phyloP scores from a whole-genome alignment of 768 basidiomycete genomes.

The Tylopilus vinaceipallidus region DNA sequence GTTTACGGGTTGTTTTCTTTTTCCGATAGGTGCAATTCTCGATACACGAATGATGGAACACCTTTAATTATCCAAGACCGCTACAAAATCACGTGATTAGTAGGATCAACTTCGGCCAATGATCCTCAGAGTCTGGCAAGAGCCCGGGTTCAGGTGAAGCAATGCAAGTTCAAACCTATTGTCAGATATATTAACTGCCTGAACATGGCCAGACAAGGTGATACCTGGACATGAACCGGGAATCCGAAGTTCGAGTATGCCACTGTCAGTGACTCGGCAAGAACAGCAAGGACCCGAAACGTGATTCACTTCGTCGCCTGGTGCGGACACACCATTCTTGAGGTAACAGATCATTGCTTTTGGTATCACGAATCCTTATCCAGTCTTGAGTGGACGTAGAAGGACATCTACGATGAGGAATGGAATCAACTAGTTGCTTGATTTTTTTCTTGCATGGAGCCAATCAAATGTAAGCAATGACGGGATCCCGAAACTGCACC shows the following conservation, averaged over 20 bases:
- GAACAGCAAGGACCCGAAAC: background rate
- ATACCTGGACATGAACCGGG: background rate
- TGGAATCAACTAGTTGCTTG: constrained; percentile 2
- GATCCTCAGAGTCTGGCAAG: background rate
- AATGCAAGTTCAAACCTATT: constrained; percentile 4
- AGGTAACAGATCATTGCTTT: constrained; percentile 2
- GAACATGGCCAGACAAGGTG: background rate
- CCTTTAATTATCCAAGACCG: too few species aligned
- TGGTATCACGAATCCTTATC: constrained; percentile 8
- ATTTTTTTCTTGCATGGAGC: background rate
- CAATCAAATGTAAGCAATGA: constrained; percentile 15
- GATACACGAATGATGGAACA: background rate
- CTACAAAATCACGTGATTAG: constrained; percentile 6
- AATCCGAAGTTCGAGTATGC: background rate
- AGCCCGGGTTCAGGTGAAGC: background rate
- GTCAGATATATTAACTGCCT: background rate
- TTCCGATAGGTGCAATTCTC: background rate
- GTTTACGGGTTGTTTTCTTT: background rate
- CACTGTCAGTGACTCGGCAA: background rate
- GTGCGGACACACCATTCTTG: background rate
- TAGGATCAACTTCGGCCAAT: background rate
- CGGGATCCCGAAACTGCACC: constrained; percentile 2
- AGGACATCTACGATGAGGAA: constrained; percentile 1
- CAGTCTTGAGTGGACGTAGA: constrained; percentile 2
- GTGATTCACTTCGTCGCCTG: background rate